A percentile compares a stretch with the other conserved stretches of the same genome.
Conservation (phyloP, 441 rosid species). For the Erodium moschatum region DNA sequence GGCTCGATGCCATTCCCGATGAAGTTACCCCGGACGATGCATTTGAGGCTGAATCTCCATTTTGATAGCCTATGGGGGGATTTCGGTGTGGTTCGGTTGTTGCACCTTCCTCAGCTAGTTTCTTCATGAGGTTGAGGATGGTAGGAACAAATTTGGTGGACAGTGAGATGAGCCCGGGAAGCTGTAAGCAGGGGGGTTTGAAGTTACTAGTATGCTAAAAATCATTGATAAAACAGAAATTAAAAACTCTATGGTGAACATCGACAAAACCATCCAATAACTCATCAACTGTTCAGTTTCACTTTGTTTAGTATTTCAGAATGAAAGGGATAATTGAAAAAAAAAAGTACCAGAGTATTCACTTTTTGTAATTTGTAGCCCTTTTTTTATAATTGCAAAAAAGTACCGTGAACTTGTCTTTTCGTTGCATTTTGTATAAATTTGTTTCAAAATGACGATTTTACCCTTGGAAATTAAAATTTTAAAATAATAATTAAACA, state of each 20-base stretch:
- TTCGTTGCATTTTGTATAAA: too few relatives aligned
- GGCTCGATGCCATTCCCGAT: background rate
- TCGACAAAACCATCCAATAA: background rate
- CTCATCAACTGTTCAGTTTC: background rate
- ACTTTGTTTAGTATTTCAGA: background rate
- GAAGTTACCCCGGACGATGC: constrained; percentile 5
- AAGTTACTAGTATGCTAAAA: background rate
- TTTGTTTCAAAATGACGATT: too few relatives aligned
- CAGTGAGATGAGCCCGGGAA: constrained; percentile 78
- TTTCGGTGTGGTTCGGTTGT: constrained; percentile 34
- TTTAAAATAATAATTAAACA: too few relatives aligned
- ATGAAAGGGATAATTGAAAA: too few relatives aligned
- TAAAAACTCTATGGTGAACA: background rate
- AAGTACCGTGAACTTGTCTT: too few relatives aligned
- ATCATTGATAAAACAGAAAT: background rate
- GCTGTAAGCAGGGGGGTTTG: constrained; percentile 34
- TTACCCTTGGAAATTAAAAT: too few relatives aligned
- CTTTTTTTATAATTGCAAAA: too few relatives aligned
- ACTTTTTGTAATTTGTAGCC: too few relatives aligned
- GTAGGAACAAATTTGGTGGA: constrained; percentile 88
- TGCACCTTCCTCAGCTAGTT: constrained; percentile 81
- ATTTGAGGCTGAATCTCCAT: constrained; percentile 2
- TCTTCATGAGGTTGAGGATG: constrained; percentile 68
- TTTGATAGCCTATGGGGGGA: constrained; percentile 28
- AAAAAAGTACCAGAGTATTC: too few relatives aligned